Conservation (phyloP, 352 stramenopile genomes). For the Phytopythium mirpurense region DNA sequence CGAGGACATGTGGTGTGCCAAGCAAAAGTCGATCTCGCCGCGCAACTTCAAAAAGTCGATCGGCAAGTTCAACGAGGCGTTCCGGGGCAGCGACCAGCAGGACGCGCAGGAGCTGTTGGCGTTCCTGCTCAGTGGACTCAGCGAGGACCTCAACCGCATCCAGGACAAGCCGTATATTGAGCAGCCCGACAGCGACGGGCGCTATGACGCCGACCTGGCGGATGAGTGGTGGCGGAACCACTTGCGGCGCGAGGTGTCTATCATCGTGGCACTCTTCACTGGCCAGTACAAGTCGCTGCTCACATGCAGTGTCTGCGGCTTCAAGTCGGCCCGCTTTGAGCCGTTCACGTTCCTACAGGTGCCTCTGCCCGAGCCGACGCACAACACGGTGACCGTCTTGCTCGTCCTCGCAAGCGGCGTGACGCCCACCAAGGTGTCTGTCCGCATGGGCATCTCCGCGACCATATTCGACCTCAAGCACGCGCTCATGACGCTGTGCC, state of each 20-base stretch:
- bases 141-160: slow-evolving; percentile 98
- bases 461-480: slow-evolving; percentile 87
- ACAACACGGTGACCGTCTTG: slow-evolving; percentile 77
- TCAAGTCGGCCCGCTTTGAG: slow-evolving; percentile 92
- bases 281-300: slow-evolving; percentile 98
- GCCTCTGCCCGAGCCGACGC: slow-evolving; percentile 81
- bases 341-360: slow-evolving; percentile 90
- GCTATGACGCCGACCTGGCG: slow-evolving; percentile 95
- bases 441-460: slow-evolving; percentile 74
- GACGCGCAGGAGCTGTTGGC: slow-evolving; percentile 96
- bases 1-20: slow-evolving; percentile 94
- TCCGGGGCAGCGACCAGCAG: slow-evolving; percentile 97
- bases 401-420: slow-evolving; percentile 71
- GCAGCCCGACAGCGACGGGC: slow-evolving; percentile 96
- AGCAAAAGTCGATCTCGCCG: slow-evolving; percentile 91
- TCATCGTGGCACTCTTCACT: slow-evolving; percentile 99
- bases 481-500: slow-evolving; percentile 74
- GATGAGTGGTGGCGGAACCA: slow-evolving; percentile 99
- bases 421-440: slow-evolving; percentile 74
- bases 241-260: slow-evolving; percentile 96
- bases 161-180: slow-evolving; percentile 96
- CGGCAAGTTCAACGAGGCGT: slow-evolving; percentile 95
- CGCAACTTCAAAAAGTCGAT: slow-evolving; percentile 93
- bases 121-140: slow-evolving; percentile 96
- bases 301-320: slow-evolving; percentile 94